Percentiles rank a stretch among this genome's conserved stretches.
Evolutionary conservation across 345 rosid species (phyloP).

Genomic region (Citrus hindsii): DNA sequence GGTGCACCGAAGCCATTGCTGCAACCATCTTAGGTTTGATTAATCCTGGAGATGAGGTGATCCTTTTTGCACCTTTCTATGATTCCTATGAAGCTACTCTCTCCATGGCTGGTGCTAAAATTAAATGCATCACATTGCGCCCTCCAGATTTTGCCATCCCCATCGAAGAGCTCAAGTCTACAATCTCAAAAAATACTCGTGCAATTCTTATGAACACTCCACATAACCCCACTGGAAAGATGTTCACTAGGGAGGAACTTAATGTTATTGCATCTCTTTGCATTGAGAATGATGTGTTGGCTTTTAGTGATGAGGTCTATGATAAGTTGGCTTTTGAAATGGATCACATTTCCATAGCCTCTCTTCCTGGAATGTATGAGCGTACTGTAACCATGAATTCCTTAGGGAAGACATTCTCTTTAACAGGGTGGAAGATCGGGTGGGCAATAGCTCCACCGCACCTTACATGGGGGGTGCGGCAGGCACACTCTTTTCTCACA

Average conservation of each 20-base stretch:
- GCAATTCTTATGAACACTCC: slow-evolving; percentile 89
- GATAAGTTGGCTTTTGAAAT: slow-evolving; percentile 86
- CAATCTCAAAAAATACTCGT: slow-evolving; percentile 63
- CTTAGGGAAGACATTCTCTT: slow-evolving; percentile 86
- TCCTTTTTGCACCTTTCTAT: slow-evolving; percentile 86
- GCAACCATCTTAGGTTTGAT: slow-evolving; percentile 80
- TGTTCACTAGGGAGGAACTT: slow-evolving; percentile 83
- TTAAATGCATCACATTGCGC: slow-evolving; percentile 67
- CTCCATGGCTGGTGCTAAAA: slow-evolving; percentile 94
- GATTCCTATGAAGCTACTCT: slow-evolving; percentile 95
- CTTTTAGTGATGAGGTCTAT: slow-evolving; percentile 85
- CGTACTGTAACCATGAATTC: slow-evolving; percentile 91
- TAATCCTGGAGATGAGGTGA: slow-evolving; percentile 94
- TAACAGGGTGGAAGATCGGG: slow-evolving; percentile 98
- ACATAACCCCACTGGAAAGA: slow-evolving; percentile 94
- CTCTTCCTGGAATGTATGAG: slow-evolving; percentile 93
- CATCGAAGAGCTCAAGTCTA: slow-evolving; percentile 70
- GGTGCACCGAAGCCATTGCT: slow-evolving; percentile 96
- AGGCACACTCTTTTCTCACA: slow-evolving; percentile 88
- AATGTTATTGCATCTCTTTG: slow-evolving; percentile 64
- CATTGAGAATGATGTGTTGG: slow-evolving; percentile 82
- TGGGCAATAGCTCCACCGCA: slow-evolving; percentile 97
- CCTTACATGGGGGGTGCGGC: slow-evolving; percentile 85
- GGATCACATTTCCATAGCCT: slow-evolving; percentile 92
- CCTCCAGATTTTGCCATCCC: slow-evolving; percentile 83